Evolutionary conservation across 139 green algal genomes (phyloP).

Genomic region (Raphidocelis subcapitata): DNA sequence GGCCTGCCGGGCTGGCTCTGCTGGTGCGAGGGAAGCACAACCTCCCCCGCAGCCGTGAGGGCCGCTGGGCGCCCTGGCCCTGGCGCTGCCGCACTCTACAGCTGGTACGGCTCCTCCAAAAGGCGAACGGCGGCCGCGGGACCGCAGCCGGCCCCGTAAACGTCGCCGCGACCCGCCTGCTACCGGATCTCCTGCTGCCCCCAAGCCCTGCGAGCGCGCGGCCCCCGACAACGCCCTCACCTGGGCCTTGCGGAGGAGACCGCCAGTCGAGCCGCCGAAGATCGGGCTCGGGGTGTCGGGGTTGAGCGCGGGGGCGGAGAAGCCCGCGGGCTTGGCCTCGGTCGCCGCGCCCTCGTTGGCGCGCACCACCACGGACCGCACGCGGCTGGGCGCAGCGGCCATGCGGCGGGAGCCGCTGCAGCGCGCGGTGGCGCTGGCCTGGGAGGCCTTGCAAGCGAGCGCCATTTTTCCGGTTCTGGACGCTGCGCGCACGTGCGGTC

Average conservation of each 20-base stretch:
- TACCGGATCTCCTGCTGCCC: too few species aligned
- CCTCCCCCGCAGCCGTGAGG: too few species aligned
- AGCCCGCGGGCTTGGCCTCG: slow-evolving; percentile 42
- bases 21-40: too few species aligned
- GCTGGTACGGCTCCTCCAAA: too few species aligned
- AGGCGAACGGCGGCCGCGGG: too few species aligned
- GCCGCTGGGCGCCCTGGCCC: too few species aligned
- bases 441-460: not conserved
- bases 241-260: slow-evolving; percentile 95
- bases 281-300: slow-evolving; percentile 92
- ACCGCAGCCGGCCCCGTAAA: too few species aligned
- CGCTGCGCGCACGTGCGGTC: not conserved
- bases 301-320: slow-evolving; percentile 84
- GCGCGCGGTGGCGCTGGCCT: slow-evolving; percentile 1
- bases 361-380: slow-evolving; percentile 46
- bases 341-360: slow-evolving; percentile 42
- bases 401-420: not conserved
- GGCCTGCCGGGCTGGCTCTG: too few species aligned
- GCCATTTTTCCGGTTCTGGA: not conserved
- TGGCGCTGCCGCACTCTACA: too few species aligned
- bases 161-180: too few species aligned
- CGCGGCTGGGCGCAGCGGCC: not conserved
- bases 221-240: slow-evolving; percentile 23
- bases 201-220: too few species aligned
- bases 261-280: slow-evolving; percentile 97